These are phyloP conservation scores for Datisca glomerata DNA, from an alignment of 306 rosid genomes.

Conservation along the genomic window DNA sequence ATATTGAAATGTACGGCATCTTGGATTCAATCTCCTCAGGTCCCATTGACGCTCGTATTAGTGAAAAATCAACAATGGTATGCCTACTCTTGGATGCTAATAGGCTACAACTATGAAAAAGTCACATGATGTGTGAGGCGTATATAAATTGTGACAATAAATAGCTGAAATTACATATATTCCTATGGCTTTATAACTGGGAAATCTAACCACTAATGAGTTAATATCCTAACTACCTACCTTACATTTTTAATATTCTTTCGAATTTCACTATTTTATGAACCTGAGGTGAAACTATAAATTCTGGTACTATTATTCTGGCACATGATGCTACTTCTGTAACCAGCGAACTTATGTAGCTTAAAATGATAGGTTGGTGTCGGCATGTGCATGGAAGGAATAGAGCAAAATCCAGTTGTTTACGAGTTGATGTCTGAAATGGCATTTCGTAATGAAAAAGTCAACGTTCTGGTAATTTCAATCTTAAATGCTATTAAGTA, in stretches of 20 bases:
- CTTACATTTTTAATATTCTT: too few species aligned
- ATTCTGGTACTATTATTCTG: too few species aligned
- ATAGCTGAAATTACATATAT: background rate
- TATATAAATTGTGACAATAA: background rate
- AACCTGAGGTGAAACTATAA: conserved; percentile 4
- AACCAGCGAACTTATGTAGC: background rate
- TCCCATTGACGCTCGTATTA: conserved; percentile 76
- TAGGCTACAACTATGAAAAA: too few species aligned
- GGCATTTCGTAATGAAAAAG: conserved; percentile 73
- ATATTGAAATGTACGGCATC: conserved; percentile 91
- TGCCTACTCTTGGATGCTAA: conserved; percentile 1
- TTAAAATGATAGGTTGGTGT: conserved; percentile 61
- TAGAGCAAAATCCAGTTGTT: conserved; percentile 83
- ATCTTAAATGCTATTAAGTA: conserved; percentile 4
- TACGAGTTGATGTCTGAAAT: conserved; percentile 86
- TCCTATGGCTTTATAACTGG: too few species aligned
- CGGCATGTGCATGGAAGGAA: conserved; percentile 99
- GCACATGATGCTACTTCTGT: conserved; percentile 2
- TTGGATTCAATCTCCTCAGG: conserved; percentile 71
- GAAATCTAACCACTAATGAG: too few species aligned
- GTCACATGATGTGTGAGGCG: background rate
- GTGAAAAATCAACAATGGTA: conserved; percentile 90
- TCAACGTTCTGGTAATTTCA: conserved; percentile 46
- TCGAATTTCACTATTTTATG: too few species aligned
- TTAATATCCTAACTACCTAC: too few species aligned